Percentiles rank a stretch among this genome's conserved stretches.
These are phyloP conservation scores for Daldinia grandis DNA, from an alignment of 495 filamentous ascomycete genomes.

Conservation along the genomic window DNA sequence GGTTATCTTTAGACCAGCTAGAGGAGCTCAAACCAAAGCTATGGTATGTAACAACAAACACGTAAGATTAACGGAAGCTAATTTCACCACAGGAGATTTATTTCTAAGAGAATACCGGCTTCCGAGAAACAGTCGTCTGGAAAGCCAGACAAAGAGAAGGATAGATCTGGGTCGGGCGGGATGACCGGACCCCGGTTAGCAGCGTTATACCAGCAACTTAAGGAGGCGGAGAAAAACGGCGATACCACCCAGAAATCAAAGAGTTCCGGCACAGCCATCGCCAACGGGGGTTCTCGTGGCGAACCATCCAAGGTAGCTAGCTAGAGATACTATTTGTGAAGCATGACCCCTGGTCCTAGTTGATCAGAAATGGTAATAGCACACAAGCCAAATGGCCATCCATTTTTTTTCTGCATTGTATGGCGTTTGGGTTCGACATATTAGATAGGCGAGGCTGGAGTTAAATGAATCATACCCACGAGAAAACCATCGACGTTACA, in stretches of 20 bases:
- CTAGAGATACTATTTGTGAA: constrained; percentile 10
- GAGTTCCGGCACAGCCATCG: constrained; percentile 26
- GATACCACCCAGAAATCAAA: constrained; percentile 37
- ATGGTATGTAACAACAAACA: constrained; percentile 47
- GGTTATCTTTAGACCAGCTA: constrained; percentile 43
- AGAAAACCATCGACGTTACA: constrained; percentile 48
- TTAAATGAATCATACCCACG: constrained; percentile 46
- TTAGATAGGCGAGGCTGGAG: constrained; percentile 45
- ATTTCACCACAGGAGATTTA: constrained; percentile 40
- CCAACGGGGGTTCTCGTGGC: constrained; percentile 39
- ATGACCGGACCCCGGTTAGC: constrained; percentile 47
- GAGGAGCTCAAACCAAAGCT: constrained; percentile 57
- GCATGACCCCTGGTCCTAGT: constrained; percentile 1
- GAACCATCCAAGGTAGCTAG: constrained; percentile 35
- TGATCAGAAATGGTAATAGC: not conserved
- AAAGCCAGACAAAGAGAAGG: constrained; percentile 41
- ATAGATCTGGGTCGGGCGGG: constrained; percentile 29
- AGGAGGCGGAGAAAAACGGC: constrained; percentile 41
- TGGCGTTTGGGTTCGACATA: constrained; percentile 45
- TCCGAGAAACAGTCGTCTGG: constrained; percentile 43
- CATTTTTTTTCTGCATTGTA: constrained; percentile 46
- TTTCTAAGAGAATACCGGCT: constrained; percentile 47
- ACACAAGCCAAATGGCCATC: constrained; percentile 7
- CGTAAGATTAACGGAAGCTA: not conserved
- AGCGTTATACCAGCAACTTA: constrained; percentile 44